Percentiles rank a stretch among this genome's conserved stretches.
Evolutionary conservation across 805 yeast species (phyloP).

Genomic region (Debaryomyces tyrocola): DNA sequence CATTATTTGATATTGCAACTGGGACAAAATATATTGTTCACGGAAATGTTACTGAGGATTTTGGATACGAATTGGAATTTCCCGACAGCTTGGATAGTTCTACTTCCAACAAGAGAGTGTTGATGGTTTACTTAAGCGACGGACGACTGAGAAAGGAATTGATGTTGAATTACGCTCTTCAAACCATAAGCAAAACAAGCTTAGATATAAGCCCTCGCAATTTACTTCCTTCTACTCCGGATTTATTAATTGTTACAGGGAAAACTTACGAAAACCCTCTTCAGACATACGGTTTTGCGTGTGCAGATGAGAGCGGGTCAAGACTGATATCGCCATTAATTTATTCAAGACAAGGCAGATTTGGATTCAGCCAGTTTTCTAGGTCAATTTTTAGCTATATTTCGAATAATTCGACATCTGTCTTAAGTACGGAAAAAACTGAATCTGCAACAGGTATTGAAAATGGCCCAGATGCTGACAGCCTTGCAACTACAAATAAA

Average conservation of each 20-base stretch:
- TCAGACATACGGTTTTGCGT: slow-evolving; percentile 11
- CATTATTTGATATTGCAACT: slow-evolving; percentile 11
- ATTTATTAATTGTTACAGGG: slow-evolving; percentile 13
- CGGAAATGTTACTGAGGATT: not conserved
- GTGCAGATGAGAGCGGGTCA: slow-evolving; percentile 1
- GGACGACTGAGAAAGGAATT: slow-evolving; percentile 8
- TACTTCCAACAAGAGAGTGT: slow-evolving; percentile 7
- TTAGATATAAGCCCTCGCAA: slow-evolving; percentile 2
- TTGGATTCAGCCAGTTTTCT: slow-evolving; percentile 19
- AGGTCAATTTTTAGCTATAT: slow-evolving; percentile 16
- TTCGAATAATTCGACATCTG: not conserved
- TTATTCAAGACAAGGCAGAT: slow-evolving; percentile 10
- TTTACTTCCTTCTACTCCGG: slow-evolving; percentile 13
- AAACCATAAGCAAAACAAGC: not conserved
- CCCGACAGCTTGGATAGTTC: slow-evolving; percentile 6
- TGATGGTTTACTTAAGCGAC: slow-evolving; percentile 19
- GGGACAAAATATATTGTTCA: not conserved
- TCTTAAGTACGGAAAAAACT: not conserved
- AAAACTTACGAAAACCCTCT: slow-evolving; percentile 1
- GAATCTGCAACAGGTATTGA: not conserved
- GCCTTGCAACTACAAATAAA: slow-evolving; percentile 2
- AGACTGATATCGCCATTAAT: slow-evolving; percentile 7
- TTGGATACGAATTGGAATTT: not conserved
- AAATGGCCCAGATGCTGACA: not conserved
- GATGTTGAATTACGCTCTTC: slow-evolving; percentile 1